phyloP scores from a whole-genome alignment of 345 rosid species.

The Brassica rapa region DNA sequence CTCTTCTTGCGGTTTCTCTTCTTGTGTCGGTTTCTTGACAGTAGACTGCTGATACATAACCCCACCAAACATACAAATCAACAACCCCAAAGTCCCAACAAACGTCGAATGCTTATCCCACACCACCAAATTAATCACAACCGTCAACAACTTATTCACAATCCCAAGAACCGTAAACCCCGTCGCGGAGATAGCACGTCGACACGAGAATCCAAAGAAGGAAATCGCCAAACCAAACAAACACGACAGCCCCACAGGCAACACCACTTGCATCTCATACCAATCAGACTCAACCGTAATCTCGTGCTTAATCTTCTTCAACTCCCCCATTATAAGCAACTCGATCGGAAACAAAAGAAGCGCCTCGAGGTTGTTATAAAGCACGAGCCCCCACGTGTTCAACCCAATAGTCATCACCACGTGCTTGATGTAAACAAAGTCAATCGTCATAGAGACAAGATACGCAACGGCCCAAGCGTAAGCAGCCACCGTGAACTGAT shows the following conservation, averaged over 20 bases:
- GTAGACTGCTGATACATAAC: slow-evolving; percentile 90
- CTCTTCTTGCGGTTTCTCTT: slow-evolving; percentile 51
- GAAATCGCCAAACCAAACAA: slow-evolving; percentile 89
- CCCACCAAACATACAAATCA: slow-evolving; percentile 92
- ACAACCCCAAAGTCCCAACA: slow-evolving; percentile 79
- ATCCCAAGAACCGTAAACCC: slow-evolving; percentile 99
- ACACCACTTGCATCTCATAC: slow-evolving; percentile 68
- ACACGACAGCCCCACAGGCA: slow-evolving; percentile 88
- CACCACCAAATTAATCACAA: slow-evolving; percentile 73
- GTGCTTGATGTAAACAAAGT: slow-evolving; percentile 96
- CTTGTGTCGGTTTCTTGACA: slow-evolving; percentile 61
- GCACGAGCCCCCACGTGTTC: slow-evolving; percentile 95
- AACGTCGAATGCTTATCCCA: slow-evolving; percentile 95
- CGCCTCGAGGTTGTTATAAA: slow-evolving; percentile 96
- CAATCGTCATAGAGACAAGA: slow-evolving; percentile 88
- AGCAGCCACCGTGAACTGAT: slow-evolving; percentile 78
- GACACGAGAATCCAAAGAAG: slow-evolving; percentile 95
- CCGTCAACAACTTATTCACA: slow-evolving; percentile 89
- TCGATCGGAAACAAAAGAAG: slow-evolving; percentile 85
- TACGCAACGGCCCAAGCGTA: slow-evolving; percentile 94
- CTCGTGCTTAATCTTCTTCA: slow-evolving; percentile 84
- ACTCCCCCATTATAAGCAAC: slow-evolving; percentile 91
- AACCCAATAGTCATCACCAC: slow-evolving; percentile 96
- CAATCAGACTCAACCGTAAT: slow-evolving; percentile 70
- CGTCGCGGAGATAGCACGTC: slow-evolving; percentile 90